phyloP scores from a whole-genome alignment of 192 early-diverging fungal species.

The Coemansia sp. region DNA sequence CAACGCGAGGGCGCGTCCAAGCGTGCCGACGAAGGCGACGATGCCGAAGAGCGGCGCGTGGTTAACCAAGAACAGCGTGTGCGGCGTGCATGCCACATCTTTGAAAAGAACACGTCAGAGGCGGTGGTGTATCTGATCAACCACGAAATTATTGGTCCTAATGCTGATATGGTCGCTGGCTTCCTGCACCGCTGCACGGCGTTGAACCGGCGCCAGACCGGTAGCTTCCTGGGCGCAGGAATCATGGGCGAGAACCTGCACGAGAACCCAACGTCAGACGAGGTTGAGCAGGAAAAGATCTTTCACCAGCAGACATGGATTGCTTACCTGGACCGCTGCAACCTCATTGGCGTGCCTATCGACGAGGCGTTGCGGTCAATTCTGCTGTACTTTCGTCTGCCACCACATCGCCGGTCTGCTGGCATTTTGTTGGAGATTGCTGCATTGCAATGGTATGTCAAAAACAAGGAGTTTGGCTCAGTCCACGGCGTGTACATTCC shows the following conservation, averaged over 20 bases:
- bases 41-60: slow-evolving; percentile 46
- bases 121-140: slow-evolving; percentile 52
- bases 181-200: slow-evolving; percentile 56
- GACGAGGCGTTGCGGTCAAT: slow-evolving; percentile 56
- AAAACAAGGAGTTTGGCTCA: slow-evolving; percentile 31
- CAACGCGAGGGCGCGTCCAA: slow-evolving; percentile 49
- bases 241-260: slow-evolving; percentile 51
- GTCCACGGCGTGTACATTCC: slow-evolving; percentile 38
- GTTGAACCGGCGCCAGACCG: slow-evolving; percentile 53
- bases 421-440: slow-evolving; percentile 51
- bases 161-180: slow-evolving; percentile 41
- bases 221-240: slow-evolving; percentile 48
- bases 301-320: slow-evolving; percentile 54
- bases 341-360: slow-evolving; percentile 45
- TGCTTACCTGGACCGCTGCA: slow-evolving; percentile 52
- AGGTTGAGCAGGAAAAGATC: slow-evolving; percentile 49
- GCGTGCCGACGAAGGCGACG: slow-evolving; percentile 44
- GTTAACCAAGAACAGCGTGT: slow-evolving; percentile 51
- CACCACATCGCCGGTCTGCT: slow-evolving; percentile 37
- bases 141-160: slow-evolving; percentile 45
- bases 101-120: slow-evolving; percentile 53
- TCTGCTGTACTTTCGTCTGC: slow-evolving; percentile 50
- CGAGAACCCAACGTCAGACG: slow-evolving; percentile 43
- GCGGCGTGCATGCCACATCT: slow-evolving; percentile 44
- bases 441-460: slow-evolving; percentile 51